Conservation (phyloP, 805 yeast genomes). For the Martiniozyma abietophila region DNA sequence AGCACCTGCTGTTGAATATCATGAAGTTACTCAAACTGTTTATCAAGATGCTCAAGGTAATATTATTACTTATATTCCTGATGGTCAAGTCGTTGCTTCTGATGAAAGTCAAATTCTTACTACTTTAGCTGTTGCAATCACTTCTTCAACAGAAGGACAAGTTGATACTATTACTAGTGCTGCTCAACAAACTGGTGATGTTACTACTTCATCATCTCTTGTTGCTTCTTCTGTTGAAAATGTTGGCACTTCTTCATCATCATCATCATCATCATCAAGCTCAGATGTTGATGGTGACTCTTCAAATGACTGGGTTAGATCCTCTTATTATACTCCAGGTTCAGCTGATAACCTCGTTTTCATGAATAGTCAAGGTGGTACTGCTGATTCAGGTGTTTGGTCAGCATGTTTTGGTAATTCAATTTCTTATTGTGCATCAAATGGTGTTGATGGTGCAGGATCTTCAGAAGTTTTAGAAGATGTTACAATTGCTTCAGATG, state of each 20-base stretch:
- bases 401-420: slow-evolving; percentile 86
- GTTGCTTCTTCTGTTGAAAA: slow-evolving; percentile 24
- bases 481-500: slow-evolving; percentile 59
- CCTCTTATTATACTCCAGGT: slow-evolving; percentile 59
- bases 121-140: slow-evolving; percentile 19
- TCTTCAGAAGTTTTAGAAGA: slow-evolving; percentile 61
- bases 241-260: slow-evolving; percentile 14
- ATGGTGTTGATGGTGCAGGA: slow-evolving; percentile 67
- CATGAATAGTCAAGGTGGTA: slow-evolving; percentile 84
- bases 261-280: slow-evolving; percentile 18
- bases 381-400: slow-evolving; percentile 80
- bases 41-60: slow-evolving; percentile 54
- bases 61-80: slow-evolving; percentile 19
- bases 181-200: no score
- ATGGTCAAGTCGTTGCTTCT: slow-evolving; percentile 16
- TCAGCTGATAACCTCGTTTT: slow-evolving; percentile 64
- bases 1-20: slow-evolving; percentile 54
- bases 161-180: slow-evolving; percentile 11
- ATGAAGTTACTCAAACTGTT: slow-evolving; percentile 73
- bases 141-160: slow-evolving; percentile 6
- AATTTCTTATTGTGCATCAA: slow-evolving; percentile 69
- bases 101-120: slow-evolving; percentile 16
- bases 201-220: slow-evolving; percentile 28
- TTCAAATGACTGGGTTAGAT: slow-evolving; percentile 62
- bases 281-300: slow-evolving; percentile 29